Conservation (phyloP, 306 rosid species). For the Fagus crenata region DNA sequence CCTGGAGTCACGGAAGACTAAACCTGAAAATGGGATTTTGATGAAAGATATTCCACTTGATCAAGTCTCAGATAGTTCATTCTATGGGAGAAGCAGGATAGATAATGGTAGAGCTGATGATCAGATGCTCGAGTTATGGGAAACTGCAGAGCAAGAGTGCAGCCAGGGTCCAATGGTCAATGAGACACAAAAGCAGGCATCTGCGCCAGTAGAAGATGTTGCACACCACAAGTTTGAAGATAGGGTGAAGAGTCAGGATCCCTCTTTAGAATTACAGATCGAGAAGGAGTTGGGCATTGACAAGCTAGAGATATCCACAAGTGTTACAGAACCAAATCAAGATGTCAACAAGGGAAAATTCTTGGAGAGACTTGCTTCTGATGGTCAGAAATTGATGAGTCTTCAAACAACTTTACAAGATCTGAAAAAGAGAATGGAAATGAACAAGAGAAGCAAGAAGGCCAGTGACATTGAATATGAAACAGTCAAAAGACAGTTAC, state of each 20-base stretch:
- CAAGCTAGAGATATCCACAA: conserved; percentile 57
- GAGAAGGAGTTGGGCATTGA: conserved; percentile 82
- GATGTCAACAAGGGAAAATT: conserved; percentile 62
- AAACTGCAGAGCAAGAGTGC: conserved; percentile 61
- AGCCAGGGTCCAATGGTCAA: conserved; percentile 28
- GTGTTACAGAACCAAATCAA: conserved; percentile 45
- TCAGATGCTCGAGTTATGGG: conserved; percentile 95
- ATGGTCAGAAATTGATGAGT: conserved; percentile 56
- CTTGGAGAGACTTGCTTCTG: conserved; percentile 74
- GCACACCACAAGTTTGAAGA: conserved; percentile 35
- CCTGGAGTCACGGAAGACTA: conserved; percentile 39
- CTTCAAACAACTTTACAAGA: conserved; percentile 61
- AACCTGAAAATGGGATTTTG: conserved; percentile 51
- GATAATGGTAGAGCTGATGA: conserved; percentile 58
- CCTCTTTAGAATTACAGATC: conserved; percentile 53
- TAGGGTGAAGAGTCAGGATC: conserved; percentile 37
- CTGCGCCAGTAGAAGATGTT: conserved; percentile 43
- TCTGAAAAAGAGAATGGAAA: conserved; percentile 61
- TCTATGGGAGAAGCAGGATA: conserved; percentile 53
- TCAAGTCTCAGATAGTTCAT: conserved; percentile 64
- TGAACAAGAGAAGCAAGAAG: conserved; percentile 50
- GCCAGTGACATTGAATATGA: conserved; percentile 52
- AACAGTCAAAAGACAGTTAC: conserved; percentile 62
- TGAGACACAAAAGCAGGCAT: conserved; percentile 36
- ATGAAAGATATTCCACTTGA: conserved; percentile 94